Conservation (phyloP, 371 early-diverging fungal genomes). For the Syncephalastrum contaminatum region DNA sequence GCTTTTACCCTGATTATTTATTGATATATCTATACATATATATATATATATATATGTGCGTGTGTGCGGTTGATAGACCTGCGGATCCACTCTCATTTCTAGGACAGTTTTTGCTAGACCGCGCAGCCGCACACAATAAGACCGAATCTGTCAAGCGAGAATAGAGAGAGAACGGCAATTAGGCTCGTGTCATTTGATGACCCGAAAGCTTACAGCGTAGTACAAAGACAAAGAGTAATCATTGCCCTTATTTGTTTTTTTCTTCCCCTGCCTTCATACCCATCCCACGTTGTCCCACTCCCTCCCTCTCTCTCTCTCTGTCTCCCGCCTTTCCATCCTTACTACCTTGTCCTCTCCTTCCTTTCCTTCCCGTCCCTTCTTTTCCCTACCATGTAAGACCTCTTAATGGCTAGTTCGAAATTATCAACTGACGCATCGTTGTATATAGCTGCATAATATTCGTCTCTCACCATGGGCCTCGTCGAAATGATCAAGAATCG, state of each 20-base stretch:
- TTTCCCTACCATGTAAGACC: background rate
- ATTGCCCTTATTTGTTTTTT: too few species aligned
- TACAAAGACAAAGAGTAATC: background rate
- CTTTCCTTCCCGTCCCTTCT: background rate
- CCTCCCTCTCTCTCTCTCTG: slow-evolving; percentile 5
- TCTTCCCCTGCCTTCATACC: background rate
- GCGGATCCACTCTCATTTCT: slow-evolving; percentile 21
- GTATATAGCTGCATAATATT: too few species aligned
- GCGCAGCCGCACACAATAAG: slow-evolving; percentile 13
- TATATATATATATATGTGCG: too few species aligned
- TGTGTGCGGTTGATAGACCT: slow-evolving; percentile 8
- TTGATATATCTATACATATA: background rate
- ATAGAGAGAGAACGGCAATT: slow-evolving; percentile 3
- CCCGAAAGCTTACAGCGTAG: slow-evolving; percentile 1
- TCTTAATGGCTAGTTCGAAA: too few species aligned
- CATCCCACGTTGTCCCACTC: slow-evolving; percentile 4
- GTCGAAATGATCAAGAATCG: slow-evolving; percentile 51
- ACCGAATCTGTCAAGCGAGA: background rate
- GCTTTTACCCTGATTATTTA: background rate
- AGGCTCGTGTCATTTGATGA: background rate
- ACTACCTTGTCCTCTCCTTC: background rate
- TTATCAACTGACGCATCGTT: too few species aligned
- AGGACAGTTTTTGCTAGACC: slow-evolving; percentile 18
- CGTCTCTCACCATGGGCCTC: slow-evolving; percentile 36
- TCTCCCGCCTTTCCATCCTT: background rate